Percentiles rank a stretch among this genome's conserved stretches.
phyloP scores from a whole-genome alignment of 352 stramenopile genomes.

The Pythium folliculosum region DNA sequence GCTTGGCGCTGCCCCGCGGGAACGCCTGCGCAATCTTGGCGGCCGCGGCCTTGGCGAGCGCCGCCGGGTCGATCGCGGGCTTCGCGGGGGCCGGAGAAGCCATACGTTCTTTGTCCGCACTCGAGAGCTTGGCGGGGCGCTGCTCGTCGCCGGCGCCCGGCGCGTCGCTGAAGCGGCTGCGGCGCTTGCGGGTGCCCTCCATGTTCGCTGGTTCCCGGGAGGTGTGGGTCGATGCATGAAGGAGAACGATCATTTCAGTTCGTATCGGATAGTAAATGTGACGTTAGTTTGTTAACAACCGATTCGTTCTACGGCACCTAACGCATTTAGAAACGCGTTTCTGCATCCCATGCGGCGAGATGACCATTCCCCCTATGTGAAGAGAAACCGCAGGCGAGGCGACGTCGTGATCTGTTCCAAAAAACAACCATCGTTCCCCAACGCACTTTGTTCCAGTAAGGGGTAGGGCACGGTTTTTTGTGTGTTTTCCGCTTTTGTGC shows the following conservation, averaged over 20 bases:
- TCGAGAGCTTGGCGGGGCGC: slow-evolving; percentile 26
- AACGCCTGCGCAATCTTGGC: slow-evolving; percentile 71
- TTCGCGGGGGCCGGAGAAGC: slow-evolving; percentile 10
- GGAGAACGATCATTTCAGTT: background rate
- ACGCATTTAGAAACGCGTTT: slow-evolving; percentile 5
- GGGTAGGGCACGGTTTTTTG: background rate
- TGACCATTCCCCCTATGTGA: too few relatives aligned
- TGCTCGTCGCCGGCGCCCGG: slow-evolving; percentile 18
- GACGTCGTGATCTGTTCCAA: slow-evolving; percentile 1
- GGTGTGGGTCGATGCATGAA: too few relatives aligned
- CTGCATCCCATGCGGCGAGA: background rate
- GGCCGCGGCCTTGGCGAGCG: slow-evolving; percentile 66
- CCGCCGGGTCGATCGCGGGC: slow-evolving; percentile 45
- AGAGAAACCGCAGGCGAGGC: too few relatives aligned
- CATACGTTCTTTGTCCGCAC: slow-evolving; percentile 6
- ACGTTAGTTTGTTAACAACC: slow-evolving; percentile 7
- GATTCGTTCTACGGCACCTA: too few relatives aligned
- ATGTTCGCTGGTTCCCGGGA: background rate
- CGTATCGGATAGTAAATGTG: background rate
- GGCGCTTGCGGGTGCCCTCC: slow-evolving; percentile 64
- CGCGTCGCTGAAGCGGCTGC: slow-evolving; percentile 83
- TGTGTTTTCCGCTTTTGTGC: background rate
- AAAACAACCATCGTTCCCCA: background rate
- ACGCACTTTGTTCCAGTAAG: background rate
- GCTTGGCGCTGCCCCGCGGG: slow-evolving; percentile 26